Evolutionary conservation across 768 basidiomycete species (phyloP).

Genomic region (Suillus ampliporus): DNA sequence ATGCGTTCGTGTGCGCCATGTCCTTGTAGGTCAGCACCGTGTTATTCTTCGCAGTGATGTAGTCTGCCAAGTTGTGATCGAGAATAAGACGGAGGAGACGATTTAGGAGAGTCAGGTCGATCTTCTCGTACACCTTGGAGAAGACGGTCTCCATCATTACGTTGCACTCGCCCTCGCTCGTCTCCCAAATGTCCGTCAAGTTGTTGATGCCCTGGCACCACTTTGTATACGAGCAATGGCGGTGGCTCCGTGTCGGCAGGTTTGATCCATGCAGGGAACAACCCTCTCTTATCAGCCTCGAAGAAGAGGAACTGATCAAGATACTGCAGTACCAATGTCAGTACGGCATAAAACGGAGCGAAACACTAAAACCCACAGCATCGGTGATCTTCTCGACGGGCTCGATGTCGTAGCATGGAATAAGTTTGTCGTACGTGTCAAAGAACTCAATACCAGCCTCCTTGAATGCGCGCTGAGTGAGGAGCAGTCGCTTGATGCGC

Average conservation of each 20-base stretch:
- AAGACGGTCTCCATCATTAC: slow-evolving; percentile 99
- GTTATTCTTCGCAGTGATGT: slow-evolving; percentile 99
- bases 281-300: slow-evolving; percentile 96
- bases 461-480: slow-evolving; percentile 99
- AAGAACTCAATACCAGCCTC: slow-evolving; percentile 97
- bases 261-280: slow-evolving; percentile 99
- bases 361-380: slow-evolving; percentile 59
- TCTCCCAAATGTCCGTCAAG: slow-evolving; percentile 98
- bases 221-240: slow-evolving; percentile 96
- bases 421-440: slow-evolving; percentile 97
- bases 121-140: slow-evolving; percentile 98
- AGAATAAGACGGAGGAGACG: slow-evolving; percentile 94
- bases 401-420: slow-evolving; percentile 98
- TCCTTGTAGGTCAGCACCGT: slow-evolving; percentile 94
- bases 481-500: slow-evolving; percentile 94
- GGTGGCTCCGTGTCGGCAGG: slow-evolving; percentile 97
- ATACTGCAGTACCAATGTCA: slow-evolving; percentile 54
- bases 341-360: slow-evolving; percentile 14
- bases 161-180: slow-evolving; percentile 95
- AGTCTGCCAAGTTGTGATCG: slow-evolving; percentile 98
- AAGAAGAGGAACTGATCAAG: slow-evolving; percentile 99
- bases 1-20: slow-evolving; percentile 98
- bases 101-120: slow-evolving; percentile 94
- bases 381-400: slow-evolving; percentile 99
- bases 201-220: slow-evolving; percentile 99